These are phyloP conservation scores for Penicillium sp. DNA, from an alignment of 2,329 filamentous ascomycete species.

Conservation along the genomic window DNA sequence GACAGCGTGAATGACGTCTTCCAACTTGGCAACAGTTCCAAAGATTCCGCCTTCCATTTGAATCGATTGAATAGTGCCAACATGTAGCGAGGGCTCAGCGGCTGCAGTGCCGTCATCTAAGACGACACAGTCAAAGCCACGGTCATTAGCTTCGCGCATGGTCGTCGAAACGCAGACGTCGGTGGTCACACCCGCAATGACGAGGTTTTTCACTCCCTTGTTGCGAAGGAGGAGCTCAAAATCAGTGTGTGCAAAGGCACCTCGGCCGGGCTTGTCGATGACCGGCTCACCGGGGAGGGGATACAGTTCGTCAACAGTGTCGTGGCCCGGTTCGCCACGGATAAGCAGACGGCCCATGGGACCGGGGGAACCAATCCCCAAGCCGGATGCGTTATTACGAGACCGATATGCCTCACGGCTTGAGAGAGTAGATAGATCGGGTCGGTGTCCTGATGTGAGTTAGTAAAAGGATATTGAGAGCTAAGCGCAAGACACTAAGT, in stretches of 20 bases:
- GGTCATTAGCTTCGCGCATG: constrained; percentile 57
- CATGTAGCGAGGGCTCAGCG: constrained; percentile 42
- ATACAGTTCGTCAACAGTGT: constrained; percentile 55
- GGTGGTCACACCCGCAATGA: constrained; percentile 56
- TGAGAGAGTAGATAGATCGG: constrained; percentile 58
- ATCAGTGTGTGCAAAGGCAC: constrained; percentile 56
- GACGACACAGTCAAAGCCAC: constrained; percentile 55
- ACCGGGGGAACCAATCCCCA: constrained; percentile 55
- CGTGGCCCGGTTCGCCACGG: constrained; percentile 59
- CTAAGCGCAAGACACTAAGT: not conserved
- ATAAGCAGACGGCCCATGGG: constrained; percentile 60
- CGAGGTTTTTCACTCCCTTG: constrained; percentile 53
- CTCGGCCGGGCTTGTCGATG: constrained; percentile 56
- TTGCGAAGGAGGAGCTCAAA: constrained; percentile 54
- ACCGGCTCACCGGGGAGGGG: constrained; percentile 51
- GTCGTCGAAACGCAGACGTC: constrained; percentile 58
- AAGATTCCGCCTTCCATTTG: constrained; percentile 52
- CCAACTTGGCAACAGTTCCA: constrained; percentile 40
- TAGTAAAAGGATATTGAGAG: constrained; percentile 2
- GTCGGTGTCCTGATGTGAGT: constrained; percentile 43
- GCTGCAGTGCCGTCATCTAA: constrained; percentile 52
- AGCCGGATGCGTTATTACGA: constrained; percentile 50
- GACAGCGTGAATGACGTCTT: constrained; percentile 43
- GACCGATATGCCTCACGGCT: constrained; percentile 56
- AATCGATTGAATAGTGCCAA: constrained; percentile 45